Evolutionary conservation across 805 yeast genomes (phyloP).

Genomic region (Candida mattraensis): DNA sequence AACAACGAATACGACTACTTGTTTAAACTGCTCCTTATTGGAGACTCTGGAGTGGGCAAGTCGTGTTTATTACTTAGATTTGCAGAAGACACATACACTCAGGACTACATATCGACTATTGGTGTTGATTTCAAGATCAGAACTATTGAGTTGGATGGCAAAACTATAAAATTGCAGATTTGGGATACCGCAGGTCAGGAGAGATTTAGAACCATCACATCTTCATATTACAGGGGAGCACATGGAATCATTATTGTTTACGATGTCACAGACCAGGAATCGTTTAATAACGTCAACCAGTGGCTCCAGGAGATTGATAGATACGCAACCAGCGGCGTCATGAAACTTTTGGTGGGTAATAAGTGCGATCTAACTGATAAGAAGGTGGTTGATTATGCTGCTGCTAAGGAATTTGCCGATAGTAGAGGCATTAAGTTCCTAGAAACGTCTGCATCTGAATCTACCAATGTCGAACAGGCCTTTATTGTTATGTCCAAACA

Average conservation of each 20-base stretch:
- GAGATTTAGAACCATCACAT: constrained; percentile 95
- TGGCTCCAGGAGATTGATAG: constrained; percentile 99
- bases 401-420: constrained; percentile 97
- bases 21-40: constrained; percentile 91
- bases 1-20: constrained; percentile 96
- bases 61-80: constrained; percentile 92
- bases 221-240: constrained; percentile 97
- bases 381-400: constrained; percentile 92
- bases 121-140: constrained; percentile 94
- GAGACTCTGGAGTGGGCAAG: constrained; percentile 98
- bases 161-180: constrained; percentile 94
- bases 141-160: constrained; percentile 92
- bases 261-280: constrained; percentile 96
- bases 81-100: constrained; percentile 96
- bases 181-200: constrained; percentile 99
- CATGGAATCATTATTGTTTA: constrained; percentile 98
- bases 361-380: constrained; percentile 92
- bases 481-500: constrained; percentile 98
- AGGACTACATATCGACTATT: constrained; percentile 94
- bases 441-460: constrained; percentile 93
- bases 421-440: constrained; percentile 90
- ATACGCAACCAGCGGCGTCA: constrained; percentile 96
- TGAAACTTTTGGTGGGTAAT: constrained; percentile 94
- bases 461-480: constrained; percentile 97
- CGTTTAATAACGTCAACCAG: constrained; percentile 93